phyloP scores from a whole-genome alignment of 371 early-diverging fungal species.

The Umbelopsis sp. region DNA sequence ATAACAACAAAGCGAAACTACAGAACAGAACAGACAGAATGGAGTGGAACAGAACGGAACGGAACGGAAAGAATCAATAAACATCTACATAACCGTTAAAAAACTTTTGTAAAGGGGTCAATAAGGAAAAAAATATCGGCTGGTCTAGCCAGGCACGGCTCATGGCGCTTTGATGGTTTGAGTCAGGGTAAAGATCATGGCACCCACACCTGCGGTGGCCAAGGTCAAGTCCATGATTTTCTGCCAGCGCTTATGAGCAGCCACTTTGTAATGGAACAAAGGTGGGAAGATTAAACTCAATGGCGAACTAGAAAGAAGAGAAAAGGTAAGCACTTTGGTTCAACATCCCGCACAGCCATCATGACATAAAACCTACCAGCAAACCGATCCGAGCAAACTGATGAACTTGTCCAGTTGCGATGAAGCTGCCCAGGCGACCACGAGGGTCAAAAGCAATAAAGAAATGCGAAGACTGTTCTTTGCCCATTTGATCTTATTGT shows the following conservation, averaged over 20 bases:
- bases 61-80: not conserved
- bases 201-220: not conserved
- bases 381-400: constrained; percentile 86
- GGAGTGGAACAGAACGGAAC: not conserved
- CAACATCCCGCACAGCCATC: constrained; percentile 30
- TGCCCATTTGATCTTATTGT: constrained; percentile 73
- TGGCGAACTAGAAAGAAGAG: constrained; percentile 32
- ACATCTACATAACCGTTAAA: not conserved
- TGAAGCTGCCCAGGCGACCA: constrained; percentile 79
- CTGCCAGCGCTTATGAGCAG: constrained; percentile 11
- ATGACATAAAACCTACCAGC: constrained; percentile 50
- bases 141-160: not conserved
- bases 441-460: constrained; percentile 65
- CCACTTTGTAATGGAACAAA: constrained; percentile 34
- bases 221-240: not conserved
- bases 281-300: constrained; percentile 51
- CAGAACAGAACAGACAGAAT: too few species aligned
- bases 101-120: not conserved
- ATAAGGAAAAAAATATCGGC: not conserved
- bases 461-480: constrained; percentile 80
- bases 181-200: constrained; percentile 17
- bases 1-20: too few species aligned
- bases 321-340: constrained; percentile 16
- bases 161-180: constrained; percentile 11
- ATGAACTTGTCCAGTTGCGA: constrained; percentile 89